phyloP scores from a whole-genome alignment of 257 asterid species.

The Orobanche coerulescens region DNA sequence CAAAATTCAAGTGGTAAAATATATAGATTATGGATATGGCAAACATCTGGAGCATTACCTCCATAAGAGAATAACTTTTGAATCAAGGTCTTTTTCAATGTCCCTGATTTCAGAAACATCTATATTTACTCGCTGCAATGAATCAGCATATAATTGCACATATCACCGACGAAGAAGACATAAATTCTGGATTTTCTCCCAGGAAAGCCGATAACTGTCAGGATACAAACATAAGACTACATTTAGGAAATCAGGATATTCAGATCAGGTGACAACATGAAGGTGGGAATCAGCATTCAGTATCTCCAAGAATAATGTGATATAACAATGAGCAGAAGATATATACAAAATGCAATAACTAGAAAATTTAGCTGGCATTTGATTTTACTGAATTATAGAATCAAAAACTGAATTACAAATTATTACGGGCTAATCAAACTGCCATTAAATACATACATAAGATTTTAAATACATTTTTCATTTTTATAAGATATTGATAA shows the following conservation, averaged over 20 bases:
- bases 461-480: not conserved
- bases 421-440: conserved; percentile 1
- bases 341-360: not conserved
- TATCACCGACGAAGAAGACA: conserved; percentile 87
- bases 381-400: conserved; percentile 1
- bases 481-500: not conserved
- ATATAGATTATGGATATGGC: not conserved
- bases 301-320: not conserved
- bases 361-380: conserved; percentile 11
- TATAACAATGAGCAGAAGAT: conserved; percentile 8
- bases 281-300: not conserved
- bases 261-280: conserved; percentile 5
- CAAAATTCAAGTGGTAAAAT: not conserved
- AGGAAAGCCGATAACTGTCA: conserved; percentile 78
- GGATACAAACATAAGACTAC: conserved; percentile 14
- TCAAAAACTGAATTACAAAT: not conserved
- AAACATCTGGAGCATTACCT: conserved; percentile 47
- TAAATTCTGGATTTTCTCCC: conserved; percentile 78
- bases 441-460: conserved; percentile 5
- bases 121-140: conserved; percentile 53
- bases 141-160: conserved; percentile 80
- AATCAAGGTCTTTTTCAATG: conserved; percentile 88
- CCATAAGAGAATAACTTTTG: conserved; percentile 88
- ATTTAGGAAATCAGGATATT: conserved; percentile 6
- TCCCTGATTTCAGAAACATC: conserved; percentile 48